Conservation (phyloP, 352 stramenopile species). For the Phytophthora ohioensis region DNA sequence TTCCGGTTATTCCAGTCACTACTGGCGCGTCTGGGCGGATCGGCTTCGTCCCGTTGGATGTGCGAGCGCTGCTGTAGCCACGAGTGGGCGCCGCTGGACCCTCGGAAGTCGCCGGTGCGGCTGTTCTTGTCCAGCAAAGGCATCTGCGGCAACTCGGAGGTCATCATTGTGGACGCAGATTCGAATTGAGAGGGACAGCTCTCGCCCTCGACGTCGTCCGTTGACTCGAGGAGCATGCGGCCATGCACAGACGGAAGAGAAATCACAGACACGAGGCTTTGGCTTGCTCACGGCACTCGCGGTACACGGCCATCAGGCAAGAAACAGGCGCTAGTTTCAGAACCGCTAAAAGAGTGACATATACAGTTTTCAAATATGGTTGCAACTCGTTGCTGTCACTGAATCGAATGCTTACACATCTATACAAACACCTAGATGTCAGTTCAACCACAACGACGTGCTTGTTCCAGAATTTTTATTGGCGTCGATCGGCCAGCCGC, state of each 20-base stretch:
- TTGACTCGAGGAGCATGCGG: conserved; percentile 43
- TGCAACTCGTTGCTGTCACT: conserved; percentile 2
- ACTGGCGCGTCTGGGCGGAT: not conserved
- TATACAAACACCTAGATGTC: conserved; percentile 11
- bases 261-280: conserved; percentile 12
- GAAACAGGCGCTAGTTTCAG: conserved; percentile 33
- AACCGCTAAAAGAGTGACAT: conserved; percentile 9
- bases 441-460: conserved; percentile 27
- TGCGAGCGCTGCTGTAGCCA: conserved; percentile 22
- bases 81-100: conserved; percentile 1
- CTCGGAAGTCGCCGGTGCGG: conserved; percentile 8
- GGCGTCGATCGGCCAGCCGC: not conserved
- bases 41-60: conserved; percentile 31
- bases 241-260: conserved; percentile 24
- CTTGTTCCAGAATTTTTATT: conserved; percentile 20
- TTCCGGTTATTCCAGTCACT: conserved; percentile 22
- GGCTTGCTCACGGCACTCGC: conserved; percentile 16
- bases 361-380: conserved; percentile 10
- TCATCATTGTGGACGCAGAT: conserved; percentile 25
- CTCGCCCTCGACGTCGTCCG: conserved; percentile 48
- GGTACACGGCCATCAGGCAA: conserved; percentile 9
- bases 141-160: conserved; percentile 13
- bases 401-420: conserved; percentile 27
- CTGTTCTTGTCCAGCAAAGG: conserved; percentile 4
- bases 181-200: conserved; percentile 43